Base-by-base conservation (phyloP, 2,329 filamentous ascomycete species). In the Elsinoe perseae region DNA sequence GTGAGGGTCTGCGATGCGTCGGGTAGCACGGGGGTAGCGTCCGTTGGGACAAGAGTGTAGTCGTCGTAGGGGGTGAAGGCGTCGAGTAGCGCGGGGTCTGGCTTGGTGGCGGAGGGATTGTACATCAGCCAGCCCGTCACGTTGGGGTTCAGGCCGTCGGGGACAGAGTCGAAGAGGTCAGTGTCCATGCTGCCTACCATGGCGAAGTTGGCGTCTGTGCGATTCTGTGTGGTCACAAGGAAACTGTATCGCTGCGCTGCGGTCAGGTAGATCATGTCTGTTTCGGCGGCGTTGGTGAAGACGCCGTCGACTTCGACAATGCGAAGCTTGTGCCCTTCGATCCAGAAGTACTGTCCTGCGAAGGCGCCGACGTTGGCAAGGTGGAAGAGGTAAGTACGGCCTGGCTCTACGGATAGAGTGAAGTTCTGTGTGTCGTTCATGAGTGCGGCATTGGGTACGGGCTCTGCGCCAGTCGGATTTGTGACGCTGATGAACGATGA, bases 41-140 rank as follows among this genome's bases (percentile, higher is more conserved):
- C 88, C 56, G 80, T 76, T 0, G 90, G 86, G 0, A 85, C 76
- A 0, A 95, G 78, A 0, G 71, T 77, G 60, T 86, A 82, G 65
- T 95, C 90, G 63, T 95, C 88, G 57, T 86, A 84, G 1, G 83
- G 79, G 21, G 84, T 71, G 48, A 89, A 82, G 10, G 80, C 77
- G 43, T 84, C 76, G 2, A 90, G 66, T 0, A 76, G 58, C 0
- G 78, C 75, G 0, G 87, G 74, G 0, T 74, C 4, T 75, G 77
- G 44, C 75, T 69, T 0, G 70, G 66, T 16, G 48, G 76, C 74
- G 0, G 65, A 61, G 3, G 75, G 69, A 56, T 82, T 74, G 58
- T 83, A 83, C 1, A 80, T 71, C 1, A 83, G 70, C 75, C 74
- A 80, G 12, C 75, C 75, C 0, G 78, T 80, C 0, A 77, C 77